Evolutionary conservation across 2,329 filamentous ascomycete genomes (phyloP), one percentile per base, ranked within the genome.

Genomic region (Penicillium freii): DNA sequence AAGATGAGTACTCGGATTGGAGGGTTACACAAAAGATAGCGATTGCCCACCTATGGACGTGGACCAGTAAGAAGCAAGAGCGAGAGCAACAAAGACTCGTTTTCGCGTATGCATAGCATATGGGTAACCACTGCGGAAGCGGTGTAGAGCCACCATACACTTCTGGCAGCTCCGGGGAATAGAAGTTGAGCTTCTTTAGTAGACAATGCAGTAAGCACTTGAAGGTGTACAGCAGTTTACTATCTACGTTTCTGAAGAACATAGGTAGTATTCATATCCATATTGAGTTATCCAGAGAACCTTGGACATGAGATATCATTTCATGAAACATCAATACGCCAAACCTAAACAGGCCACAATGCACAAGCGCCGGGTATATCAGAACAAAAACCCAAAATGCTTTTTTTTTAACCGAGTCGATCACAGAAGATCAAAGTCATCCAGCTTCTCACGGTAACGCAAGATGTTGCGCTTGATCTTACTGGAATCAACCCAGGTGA

Each of bases 381-480:
- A 61, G 58, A 61, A 51, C 53, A 63, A 58, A 60, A 60, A 57
- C 58, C 56, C 60, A 64, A 58, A 58, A 67, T 63, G 61, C 61
- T 59, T 63, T 65, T 62, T 62, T 45, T 51, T 50, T 39, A 15
- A 31, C 11, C 1, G n/a, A 13, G 17, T 50, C 23, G 25, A 34
- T 85, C 75, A 94, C 68, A 96, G 78, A 71, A 97, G 78, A 78
- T 97, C 93, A 71, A 96, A 97, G 77, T 97, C 93, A 77, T 97
- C 93, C 77, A 97, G 77, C 80, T 96, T 91, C 76, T 97, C 92
- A 67, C 91, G 86, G 74, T 97, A 97, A 77, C 90, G 91, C 85
- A 96, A 87, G 63, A 97, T 96, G 72, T 92, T 94, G 72, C 89
- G 85, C 88, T 96, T 96, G 75, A 97, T 92, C 89, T 97, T 97